Base-by-base conservation (phyloP, 371 early-diverging fungal species). In the Apophysomyces ossiformis region DNA sequence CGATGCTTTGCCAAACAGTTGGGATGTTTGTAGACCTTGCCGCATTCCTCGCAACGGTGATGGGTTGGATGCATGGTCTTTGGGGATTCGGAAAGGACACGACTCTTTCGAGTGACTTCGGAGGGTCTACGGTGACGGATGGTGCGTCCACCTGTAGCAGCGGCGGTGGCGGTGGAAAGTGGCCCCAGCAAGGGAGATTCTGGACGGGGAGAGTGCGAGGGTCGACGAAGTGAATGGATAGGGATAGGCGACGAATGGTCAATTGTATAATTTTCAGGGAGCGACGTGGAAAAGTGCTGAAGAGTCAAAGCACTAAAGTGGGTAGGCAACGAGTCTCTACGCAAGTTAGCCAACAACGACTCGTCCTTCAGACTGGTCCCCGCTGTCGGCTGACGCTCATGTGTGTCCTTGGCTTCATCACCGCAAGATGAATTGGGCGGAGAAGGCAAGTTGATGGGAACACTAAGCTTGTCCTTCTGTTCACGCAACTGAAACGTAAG, bases 1-100 rank as follows among this genome's bases (percentile, higher is more conserved):
- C 86, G 84, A 72, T 92, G 92, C 69, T 88, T 89, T 69, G 79
- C 72, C 11, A 92, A 75, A 57, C 89, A 90, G 63, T 87, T 89
- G 38, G 87, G 84, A 60, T 86, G 87, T 60, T 89, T 89, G 72
- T 90, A 90, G 1, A 83, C 74, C 71, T 92, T 92, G 60, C 90
- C 90, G 74, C 92, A 92, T 26, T 83, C 85, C 21, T 80, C 71
- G 58, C 92, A 91, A 59, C 80, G 70, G 57, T 74, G 68, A 26
- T 26, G 32, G 36, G 62, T 61, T 11, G 67, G 73, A n/a, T 68
- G 47, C 61, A 37, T 56, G 36, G 36, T 41, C 43, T 44, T 61
- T 38, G 58, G 62, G 5, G 54, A 60, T 57, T 67, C 64, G 15
- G 69, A 68, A 39, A 60, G 57, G 35, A 63, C 64, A 69, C 37